Conservation (phyloP, 345 rosid species). For the Salix koriyanagi region DNA sequence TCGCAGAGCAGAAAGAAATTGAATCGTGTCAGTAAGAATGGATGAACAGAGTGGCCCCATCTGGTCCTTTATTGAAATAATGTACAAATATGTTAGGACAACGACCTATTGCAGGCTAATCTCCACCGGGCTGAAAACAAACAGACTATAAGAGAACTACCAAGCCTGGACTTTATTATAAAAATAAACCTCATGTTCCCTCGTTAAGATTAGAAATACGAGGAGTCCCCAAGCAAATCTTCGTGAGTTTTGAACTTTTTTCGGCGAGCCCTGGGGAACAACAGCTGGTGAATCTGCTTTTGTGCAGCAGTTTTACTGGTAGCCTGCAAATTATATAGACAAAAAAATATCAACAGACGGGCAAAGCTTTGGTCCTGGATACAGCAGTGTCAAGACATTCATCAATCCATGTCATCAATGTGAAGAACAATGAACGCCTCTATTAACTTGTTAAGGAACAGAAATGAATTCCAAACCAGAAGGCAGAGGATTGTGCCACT, state of each 20-base stretch:
- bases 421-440: not conserved
- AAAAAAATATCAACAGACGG: not conserved
- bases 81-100: not conserved
- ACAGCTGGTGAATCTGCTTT: slow-evolving; percentile 76
- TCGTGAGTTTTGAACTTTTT: slow-evolving; percentile 60
- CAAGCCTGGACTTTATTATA: slow-evolving; percentile 3
- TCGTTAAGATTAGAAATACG: not conserved
- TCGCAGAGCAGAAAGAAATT: not conserved
- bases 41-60: not conserved
- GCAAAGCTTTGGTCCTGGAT: not conserved
- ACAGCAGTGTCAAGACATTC: not conserved
- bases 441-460: not conserved
- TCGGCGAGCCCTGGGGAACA: slow-evolving; percentile 72
- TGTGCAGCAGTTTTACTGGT: slow-evolving; percentile 67
- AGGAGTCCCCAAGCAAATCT: slow-evolving; percentile 32
- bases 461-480: not conserved
- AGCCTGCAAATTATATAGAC: slow-evolving; percentile 45
- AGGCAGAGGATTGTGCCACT: not conserved
- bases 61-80: not conserved
- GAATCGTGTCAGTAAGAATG: not conserved
- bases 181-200: not conserved
- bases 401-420: not conserved
- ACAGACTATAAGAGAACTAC: not conserved
- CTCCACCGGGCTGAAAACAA: not conserved
- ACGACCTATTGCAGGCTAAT: not conserved